Conservation (phyloP, 208 protist species). For the Wallacemonas collosoma region DNA sequence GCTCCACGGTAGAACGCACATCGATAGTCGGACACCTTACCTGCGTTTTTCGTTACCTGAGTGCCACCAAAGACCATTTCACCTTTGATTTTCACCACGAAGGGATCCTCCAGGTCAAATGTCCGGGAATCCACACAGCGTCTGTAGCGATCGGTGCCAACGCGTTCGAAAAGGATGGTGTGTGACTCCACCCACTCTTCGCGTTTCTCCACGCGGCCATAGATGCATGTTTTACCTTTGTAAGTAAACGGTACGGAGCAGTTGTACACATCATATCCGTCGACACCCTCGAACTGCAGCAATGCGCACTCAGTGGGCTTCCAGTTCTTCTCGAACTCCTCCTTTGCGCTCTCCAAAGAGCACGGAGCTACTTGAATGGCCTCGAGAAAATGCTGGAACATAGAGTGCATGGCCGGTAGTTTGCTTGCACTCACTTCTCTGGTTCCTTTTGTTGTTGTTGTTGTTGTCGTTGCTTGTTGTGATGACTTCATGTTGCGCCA, state of each 20-base stretch:
- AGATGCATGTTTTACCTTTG: constrained; percentile 32
- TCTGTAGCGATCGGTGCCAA: constrained; percentile 21
- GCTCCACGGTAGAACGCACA: constrained; percentile 29
- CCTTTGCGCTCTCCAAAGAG: constrained; percentile 40
- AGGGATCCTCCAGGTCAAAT: constrained; percentile 29
- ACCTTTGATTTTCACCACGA: constrained; percentile 33
- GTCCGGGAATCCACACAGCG: constrained; percentile 11
- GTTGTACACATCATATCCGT: constrained; percentile 33
- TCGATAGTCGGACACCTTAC: constrained; percentile 24
- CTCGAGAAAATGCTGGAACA: constrained; percentile 31
- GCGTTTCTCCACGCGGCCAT: constrained; percentile 24
- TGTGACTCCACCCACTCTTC: constrained; percentile 30
- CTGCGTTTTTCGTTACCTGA: constrained; percentile 29
- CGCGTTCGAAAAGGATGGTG: constrained; percentile 24
- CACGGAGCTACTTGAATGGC: constrained; percentile 28
- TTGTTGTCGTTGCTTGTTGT: neutral
- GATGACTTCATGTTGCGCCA: neutral
- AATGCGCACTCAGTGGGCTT: constrained; percentile 34
- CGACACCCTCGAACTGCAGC: constrained; percentile 41
- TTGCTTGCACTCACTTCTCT: neutral
- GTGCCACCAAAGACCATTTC: constrained; percentile 33
- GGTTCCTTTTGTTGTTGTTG: neutral
- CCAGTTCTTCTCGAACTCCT: constrained; percentile 51
- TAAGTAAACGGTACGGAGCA: constrained; percentile 26
- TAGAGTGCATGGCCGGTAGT: neutral